A percentile compares a stretch with the other conserved stretches of the same genome.
These are phyloP conservation scores for Vachellia collinsii DNA, from an alignment of 306 rosid species.

Conservation along the genomic window DNA sequence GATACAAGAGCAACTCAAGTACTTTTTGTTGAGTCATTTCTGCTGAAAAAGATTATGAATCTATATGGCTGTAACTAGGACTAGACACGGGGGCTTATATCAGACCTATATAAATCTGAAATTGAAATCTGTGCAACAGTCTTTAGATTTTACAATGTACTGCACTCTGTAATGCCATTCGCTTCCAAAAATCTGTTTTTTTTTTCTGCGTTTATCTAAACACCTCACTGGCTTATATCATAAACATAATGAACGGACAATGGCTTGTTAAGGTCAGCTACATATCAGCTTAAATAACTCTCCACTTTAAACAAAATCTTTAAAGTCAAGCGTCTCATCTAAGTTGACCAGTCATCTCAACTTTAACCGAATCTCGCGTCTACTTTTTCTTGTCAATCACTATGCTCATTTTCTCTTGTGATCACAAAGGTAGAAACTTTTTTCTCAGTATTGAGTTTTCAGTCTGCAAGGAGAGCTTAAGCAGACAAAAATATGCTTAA, in stretches of 20 bases:
- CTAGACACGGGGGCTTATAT: neutral
- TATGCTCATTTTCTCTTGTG: neutral
- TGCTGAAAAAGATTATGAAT: conserved; percentile 26
- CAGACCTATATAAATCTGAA: neutral
- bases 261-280: neutral
- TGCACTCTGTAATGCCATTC: conserved; percentile 28
- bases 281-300: conserved; percentile 1
- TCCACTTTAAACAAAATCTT: conserved; percentile 3
- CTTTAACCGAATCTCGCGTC: neutral
- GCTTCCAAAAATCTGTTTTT: no score
- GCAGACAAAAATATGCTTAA: neutral
- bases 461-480: neutral
- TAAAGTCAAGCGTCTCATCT: neutral
- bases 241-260: neutral
- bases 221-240: neutral
- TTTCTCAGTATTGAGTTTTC: neutral
- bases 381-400: neutral
- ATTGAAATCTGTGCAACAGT: neutral
- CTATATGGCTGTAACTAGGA: conserved; percentile 16
- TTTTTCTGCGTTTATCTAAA: no score
- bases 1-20: neutral
- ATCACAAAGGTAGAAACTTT: neutral
- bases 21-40: conserved; percentile 41
- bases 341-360: neutral
- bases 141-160: neutral